Percentiles rank a stretch among this genome's conserved stretches.
Conservation (phyloP, 176 grass and related monocot genomes). For the Oryza longistaminata region DNA sequence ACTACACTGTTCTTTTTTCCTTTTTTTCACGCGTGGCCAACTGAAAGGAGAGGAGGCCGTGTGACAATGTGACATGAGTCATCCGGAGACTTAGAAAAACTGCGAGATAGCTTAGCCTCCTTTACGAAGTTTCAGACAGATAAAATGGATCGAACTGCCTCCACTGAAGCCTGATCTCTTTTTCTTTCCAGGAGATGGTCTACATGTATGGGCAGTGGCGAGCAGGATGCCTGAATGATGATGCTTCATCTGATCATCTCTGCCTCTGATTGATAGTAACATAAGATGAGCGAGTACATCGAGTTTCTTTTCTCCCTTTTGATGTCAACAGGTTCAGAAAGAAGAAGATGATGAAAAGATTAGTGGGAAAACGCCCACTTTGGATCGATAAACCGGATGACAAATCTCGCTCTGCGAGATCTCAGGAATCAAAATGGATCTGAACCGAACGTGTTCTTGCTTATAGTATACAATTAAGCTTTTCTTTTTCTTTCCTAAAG, state of each 20-base stretch:
- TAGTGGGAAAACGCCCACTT: background rate
- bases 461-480: background rate
- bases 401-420: conserved; percentile 1
- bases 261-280: background rate
- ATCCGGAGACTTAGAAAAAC: conserved; percentile 15
- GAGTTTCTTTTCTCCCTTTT: background rate
- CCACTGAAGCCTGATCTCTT: conserved; percentile 14
- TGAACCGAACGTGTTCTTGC: background rate
- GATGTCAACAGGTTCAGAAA: conserved; percentile 16
- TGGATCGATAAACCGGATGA: background rate
- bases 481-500: background rate
- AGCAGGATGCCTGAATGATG: conserved; percentile 7
- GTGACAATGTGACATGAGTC: conserved; percentile 35
- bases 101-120: background rate
- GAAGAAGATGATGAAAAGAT: background rate
- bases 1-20: too few species aligned
- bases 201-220: conserved; percentile 37
- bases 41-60: conserved; percentile 18
- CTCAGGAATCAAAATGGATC: background rate
- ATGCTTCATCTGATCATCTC: background rate
- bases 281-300: conserved; percentile 5
- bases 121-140: background rate
- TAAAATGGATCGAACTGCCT: conserved; percentile 12
- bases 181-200: conserved; percentile 37
- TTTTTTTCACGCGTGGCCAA: background rate